Evolutionary conservation across 2,329 filamentous ascomycete genomes (phyloP), one percentile per base, ranked within the genome.

Genomic region (Penicillium sp.): DNA sequence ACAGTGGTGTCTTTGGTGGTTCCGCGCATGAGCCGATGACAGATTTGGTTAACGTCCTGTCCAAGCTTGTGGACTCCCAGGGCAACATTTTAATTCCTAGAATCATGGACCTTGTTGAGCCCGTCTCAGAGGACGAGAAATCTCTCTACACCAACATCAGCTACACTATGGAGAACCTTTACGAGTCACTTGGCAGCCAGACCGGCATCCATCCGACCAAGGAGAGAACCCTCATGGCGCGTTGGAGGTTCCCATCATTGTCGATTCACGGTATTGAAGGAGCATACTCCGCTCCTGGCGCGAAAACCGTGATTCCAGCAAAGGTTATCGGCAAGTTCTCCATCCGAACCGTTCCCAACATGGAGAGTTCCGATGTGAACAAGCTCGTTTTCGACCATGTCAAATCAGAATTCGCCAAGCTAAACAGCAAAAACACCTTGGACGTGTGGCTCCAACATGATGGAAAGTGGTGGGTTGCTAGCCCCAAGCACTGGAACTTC

Each of bases 401-500:
- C 67, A 86, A 94, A 74, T 88, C 91, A 67, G 88, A 91, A 69
- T 97, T 96, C 77, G 89, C 90, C 71, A 92, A 93, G 80, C 85
- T 98, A 38, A 87, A 88, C 68, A 95, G 90, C 80, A 99, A 99
- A 86, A 99, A 99, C 84, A 93, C 85, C 17, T 79, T 96, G 74
- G 91, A 91, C 71, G 89, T 93, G 57, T 88, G 85, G 75, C 85
- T 93, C 62, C 89, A 94, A 80, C 95, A 99, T 83, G 90, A 89
- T 63, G 95, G 95, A 70, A 97, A 97, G 82, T 99, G 95, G 95
- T 99, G 95, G 95, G 93, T 96, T 52, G 93, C 96, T 51, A 93
- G 91, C 75, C 94, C 95, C 31, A 95, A 96, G 82, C 94, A 99
- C 85, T 98, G 95, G 93, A 99, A 99, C 85, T 99, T 98, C 82